phyloP scores from a whole-genome alignment of 495 filamentous ascomycete species.

The Penicillium waksmanii region DNA sequence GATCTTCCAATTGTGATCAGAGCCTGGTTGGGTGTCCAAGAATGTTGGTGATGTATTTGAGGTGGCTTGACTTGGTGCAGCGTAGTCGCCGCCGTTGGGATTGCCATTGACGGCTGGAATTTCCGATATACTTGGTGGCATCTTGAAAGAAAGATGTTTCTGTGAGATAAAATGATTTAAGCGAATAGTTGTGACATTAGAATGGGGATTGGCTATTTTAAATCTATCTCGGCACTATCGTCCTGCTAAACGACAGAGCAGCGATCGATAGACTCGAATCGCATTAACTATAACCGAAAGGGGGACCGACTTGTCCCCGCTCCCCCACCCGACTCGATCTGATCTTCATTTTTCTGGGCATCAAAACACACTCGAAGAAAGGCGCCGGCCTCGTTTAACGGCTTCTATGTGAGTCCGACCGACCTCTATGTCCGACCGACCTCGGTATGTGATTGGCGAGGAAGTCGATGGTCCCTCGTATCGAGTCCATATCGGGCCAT shows the following conservation, averaged over 20 bases:
- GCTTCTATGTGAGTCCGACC: not conserved
- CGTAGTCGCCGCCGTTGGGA: not conserved
- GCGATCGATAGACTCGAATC: not conserved
- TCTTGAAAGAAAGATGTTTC: not conserved
- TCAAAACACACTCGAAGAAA: not conserved
- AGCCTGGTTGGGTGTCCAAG: conserved; percentile 27
- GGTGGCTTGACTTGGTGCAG: not conserved
- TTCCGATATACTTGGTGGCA: not conserved
- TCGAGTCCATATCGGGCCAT: not conserved
- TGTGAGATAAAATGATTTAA: not conserved
- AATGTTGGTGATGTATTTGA: conserved; percentile 4
- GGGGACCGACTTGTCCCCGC: not conserved
- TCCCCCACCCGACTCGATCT: not conserved
- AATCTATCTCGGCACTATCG: not conserved
- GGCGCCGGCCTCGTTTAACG: not conserved
- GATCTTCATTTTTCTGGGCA: not conserved
- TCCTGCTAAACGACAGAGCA: not conserved
- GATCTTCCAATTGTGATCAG: conserved; percentile 33
- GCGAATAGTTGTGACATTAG: not conserved
- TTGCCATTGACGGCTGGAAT: not conserved
- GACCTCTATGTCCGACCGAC: no score
- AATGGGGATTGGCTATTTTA: not conserved
- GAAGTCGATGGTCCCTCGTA: not conserved
- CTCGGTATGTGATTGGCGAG: not conserved
- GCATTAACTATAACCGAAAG: not conserved